Evolutionary conservation across 2,329 filamentous ascomycete genomes (phyloP).

Genomic region (Dryadomyces sulphureus): DNA sequence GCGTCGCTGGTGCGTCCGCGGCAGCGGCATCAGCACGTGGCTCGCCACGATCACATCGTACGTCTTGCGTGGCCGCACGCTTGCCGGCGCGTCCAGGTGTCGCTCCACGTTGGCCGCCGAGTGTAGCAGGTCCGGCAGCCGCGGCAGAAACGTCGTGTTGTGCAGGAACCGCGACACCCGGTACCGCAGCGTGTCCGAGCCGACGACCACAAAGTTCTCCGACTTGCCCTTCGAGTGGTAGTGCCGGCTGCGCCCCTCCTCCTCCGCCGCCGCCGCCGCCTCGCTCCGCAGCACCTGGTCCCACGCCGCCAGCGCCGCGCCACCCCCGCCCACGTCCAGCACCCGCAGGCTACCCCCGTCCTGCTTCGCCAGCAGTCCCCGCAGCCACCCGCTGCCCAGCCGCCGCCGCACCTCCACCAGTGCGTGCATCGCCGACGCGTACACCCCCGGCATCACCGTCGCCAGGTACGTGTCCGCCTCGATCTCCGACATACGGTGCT

Average conservation of each 20-base stretch:
- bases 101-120: constrained; percentile 42
- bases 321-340: constrained; percentile 61
- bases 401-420: constrained; percentile 62
- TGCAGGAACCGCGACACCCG: constrained; percentile 65
- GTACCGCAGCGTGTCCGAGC: constrained; percentile 57
- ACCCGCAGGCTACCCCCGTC: constrained; percentile 44
- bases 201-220: constrained; percentile 69
- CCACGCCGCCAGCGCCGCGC: constrained; percentile 61
- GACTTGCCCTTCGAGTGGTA: constrained; percentile 34
- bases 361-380: constrained; percentile 35
- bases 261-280: constrained; percentile 12
- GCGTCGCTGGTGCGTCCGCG: constrained; percentile 63
- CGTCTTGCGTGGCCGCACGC: constrained; percentile 49
- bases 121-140: constrained; percentile 75
- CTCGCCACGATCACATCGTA: constrained; percentile 87
- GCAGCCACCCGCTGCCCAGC: constrained; percentile 56
- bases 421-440: constrained; percentile 50
- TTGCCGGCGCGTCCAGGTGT: constrained; percentile 41
- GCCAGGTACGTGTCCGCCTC: constrained; percentile 62
- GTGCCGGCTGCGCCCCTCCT: too few species aligned
- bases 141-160: constrained; percentile 82
- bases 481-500: constrained; percentile 56
- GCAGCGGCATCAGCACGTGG: constrained; percentile 62
- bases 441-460: constrained; percentile 54
- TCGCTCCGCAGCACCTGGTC: constrained; percentile 54